These are phyloP conservation scores for Ceratopteris richardii DNA, from an alignment of 75 land plant species.

Conservation along the genomic window DNA sequence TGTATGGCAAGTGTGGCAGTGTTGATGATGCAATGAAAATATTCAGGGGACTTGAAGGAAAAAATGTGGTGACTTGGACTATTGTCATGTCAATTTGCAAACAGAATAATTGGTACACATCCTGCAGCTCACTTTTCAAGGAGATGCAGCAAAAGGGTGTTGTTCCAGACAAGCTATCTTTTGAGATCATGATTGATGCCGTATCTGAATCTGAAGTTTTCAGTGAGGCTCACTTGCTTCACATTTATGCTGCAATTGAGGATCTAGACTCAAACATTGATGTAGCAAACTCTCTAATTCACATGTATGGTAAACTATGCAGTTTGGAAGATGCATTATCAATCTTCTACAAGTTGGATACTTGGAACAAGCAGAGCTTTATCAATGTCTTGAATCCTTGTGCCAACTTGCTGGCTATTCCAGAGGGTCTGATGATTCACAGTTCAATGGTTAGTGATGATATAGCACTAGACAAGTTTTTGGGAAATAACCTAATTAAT, in stretches of 20 bases:
- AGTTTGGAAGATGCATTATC: slow-evolving; percentile 6
- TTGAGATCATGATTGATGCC: too few relatives aligned
- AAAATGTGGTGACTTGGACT: slow-evolving; percentile 11
- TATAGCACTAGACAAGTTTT: neutral
- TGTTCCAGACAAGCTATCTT: too few relatives aligned
- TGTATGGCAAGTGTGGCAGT: slow-evolving; percentile 7
- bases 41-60: neutral
- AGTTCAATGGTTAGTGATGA: neutral
- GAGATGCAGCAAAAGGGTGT: slow-evolving; percentile 1
- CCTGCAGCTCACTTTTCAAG: neutral
- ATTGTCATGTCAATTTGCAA: slow-evolving; percentile 1
- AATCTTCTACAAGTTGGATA: too few relatives aligned
- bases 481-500: slow-evolving; percentile 1
- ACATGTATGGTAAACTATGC: slow-evolving; percentile 19
- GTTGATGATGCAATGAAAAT: slow-evolving; percentile 3
- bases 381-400: too few relatives aligned
- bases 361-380: too few relatives aligned
- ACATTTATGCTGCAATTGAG: too few relatives aligned
- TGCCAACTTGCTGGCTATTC: neutral
- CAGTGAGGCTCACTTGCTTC: too few relatives aligned
- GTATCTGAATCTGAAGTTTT: too few relatives aligned
- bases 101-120: neutral
- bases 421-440: neutral
- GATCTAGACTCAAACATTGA: too few relatives aligned
- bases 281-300: slow-evolving; percentile 4